Evolutionary conservation across 305 asterid genomes (phyloP).

Genomic region (Galium porrigens): DNA sequence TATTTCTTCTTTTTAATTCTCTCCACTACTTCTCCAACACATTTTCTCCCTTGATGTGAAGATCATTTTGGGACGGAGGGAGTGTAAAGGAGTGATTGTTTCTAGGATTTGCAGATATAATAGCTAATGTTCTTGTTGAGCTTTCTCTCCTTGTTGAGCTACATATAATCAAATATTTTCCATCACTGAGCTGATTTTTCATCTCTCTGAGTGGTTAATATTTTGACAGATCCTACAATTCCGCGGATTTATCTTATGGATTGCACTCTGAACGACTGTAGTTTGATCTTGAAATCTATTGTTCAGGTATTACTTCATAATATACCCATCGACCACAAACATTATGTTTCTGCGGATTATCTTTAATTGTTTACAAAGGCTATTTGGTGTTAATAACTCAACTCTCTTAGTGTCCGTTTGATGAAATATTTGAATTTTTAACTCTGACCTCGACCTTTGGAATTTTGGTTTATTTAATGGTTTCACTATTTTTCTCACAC

Average conservation of each 20-base stretch:
- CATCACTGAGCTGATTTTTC: neutral
- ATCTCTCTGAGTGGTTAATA: constrained; percentile 26
- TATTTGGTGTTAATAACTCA: neutral
- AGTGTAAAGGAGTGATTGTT: neutral
- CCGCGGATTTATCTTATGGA: constrained; percentile 86
- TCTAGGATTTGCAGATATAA: neutral
- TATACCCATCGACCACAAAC: neutral
- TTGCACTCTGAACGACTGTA: constrained; percentile 77
- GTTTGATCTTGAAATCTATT: constrained; percentile 41
- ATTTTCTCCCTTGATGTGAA: neutral
- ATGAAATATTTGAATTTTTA: neutral
- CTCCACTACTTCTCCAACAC: neutral
- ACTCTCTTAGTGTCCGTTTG: neutral
- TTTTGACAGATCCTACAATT: constrained; percentile 57
- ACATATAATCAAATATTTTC: neutral
- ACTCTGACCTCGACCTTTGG: neutral
- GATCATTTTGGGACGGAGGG: neutral
- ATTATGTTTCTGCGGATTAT: neutral
- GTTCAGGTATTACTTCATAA: constrained; percentile 39
- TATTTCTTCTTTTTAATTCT: neutral
- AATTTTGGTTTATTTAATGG: neutral
- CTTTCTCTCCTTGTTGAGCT: neutral
- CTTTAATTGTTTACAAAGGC: neutral
- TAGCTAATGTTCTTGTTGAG: neutral
- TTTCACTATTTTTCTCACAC: neutral